Evolutionary conservation across 2,329 filamentous ascomycete species (phyloP), one percentile per base, ranked within the genome.

Genomic region (Venturiaceae sp.): DNA sequence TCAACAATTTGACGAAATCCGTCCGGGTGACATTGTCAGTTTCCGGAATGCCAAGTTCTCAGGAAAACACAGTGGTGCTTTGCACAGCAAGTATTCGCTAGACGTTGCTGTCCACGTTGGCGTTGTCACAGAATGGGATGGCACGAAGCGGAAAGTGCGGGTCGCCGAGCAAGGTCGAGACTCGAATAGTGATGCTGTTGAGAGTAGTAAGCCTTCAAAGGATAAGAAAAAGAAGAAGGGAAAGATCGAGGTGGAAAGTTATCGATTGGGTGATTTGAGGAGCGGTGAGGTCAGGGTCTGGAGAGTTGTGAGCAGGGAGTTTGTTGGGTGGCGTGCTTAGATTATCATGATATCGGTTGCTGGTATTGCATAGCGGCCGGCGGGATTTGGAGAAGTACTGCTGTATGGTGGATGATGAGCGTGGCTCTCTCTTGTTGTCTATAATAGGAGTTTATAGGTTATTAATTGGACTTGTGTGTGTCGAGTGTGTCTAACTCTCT

Each of bases 271-370:
- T 47, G 94, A 99, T 75, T 69, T 99, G 70, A 82, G 90, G 69
- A 92, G 87, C 72, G 94, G 94, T 19, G 94, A 99, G 75, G 92
- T 96, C 66, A 92, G 94, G 77, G 90, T 99, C 61, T 99, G 94
- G 94, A 83, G 94, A 59, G 88, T 96, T 50, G 95, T 97, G 83
- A 88, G 90, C 39, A 82, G 90, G 66, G 86, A 82, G 69, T 99
- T 92, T 91, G 85, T 97, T 56, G 91, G 92, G 26, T 97, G 92
- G 94, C 33, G 32, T 14, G 8, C 19, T 23, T 53, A 19, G 32
- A 36, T 1, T 41, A 19, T 19, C n/a, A 19, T 39, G 37, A 14
- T 6, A 3, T 41, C 5, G 11, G 16, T 21, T 41, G 41, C 16
- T 46, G 3, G 21, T 46, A 28, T 28, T 26, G 41, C 21, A 26